Conservation (phyloP, 345 rosid genomes). For the Eutrema heterophyllum region DNA sequence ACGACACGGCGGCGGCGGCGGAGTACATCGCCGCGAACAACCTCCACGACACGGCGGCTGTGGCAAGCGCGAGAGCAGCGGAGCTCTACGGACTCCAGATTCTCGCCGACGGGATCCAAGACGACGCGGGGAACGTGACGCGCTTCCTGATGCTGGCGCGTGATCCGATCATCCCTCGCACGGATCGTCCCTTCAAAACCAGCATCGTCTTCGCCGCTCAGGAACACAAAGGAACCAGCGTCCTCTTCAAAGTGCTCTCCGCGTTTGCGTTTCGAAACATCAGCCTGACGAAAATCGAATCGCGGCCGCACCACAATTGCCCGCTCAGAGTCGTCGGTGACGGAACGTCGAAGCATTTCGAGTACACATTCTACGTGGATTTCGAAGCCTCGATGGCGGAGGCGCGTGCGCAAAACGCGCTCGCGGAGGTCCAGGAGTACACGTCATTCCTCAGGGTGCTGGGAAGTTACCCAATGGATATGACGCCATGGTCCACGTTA, state of each 20-base stretch:
- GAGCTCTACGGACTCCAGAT: conserved; percentile 68
- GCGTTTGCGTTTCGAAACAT: conserved; percentile 94
- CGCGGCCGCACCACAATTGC: conserved; percentile 80
- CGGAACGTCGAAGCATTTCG: conserved; percentile 88
- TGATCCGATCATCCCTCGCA: conserved; percentile 92
- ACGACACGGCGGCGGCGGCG: conserved; percentile 94
- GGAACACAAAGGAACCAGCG: conserved; percentile 82
- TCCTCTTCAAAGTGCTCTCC: conserved; percentile 82
- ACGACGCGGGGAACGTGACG: conserved; percentile 87
- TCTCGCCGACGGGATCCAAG: conserved; percentile 64
- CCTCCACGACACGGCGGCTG: conserved; percentile 64
- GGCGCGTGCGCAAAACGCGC: conserved; percentile 87
- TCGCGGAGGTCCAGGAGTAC: conserved; percentile 97
- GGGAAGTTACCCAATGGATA: conserved; percentile 99
- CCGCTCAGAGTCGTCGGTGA: conserved; percentile 79
- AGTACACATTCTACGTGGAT: conserved; percentile 86
- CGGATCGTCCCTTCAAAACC: conserved; percentile 92
- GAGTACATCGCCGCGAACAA: conserved; percentile 71
- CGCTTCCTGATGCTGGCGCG: conserved; percentile 94
- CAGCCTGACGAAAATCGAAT: conserved; percentile 85
- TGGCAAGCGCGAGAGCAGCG: conserved; percentile 75
- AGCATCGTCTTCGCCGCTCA: conserved; percentile 97
- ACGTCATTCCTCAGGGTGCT: conserved; percentile 93
- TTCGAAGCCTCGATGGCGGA: conserved; percentile 99
- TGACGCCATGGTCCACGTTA: conserved; percentile 89